Evolutionary conservation across 2,329 filamentous ascomycete genomes (phyloP).

Genomic region (Emergomyces pasteurianus): DNA sequence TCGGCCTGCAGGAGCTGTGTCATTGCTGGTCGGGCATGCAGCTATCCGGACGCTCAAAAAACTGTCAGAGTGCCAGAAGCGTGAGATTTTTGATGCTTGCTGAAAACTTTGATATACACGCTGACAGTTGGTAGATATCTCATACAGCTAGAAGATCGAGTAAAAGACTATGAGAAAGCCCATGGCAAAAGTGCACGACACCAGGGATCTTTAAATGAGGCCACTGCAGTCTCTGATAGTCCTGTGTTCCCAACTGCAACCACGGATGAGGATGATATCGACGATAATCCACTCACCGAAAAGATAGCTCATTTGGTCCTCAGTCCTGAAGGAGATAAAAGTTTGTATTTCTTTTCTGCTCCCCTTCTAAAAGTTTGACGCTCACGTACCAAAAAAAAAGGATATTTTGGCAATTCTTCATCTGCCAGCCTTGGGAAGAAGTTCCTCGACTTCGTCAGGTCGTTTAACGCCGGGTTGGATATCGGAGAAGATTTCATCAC

Average conservation of each 20-base stretch:
- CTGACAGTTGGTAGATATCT: conserved; percentile 11
- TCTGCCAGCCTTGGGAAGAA: conserved; percentile 15
- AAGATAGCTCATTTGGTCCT: conserved; percentile 4
- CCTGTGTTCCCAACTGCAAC: background rate
- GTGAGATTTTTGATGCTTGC: conserved; percentile 4
- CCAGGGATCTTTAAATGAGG: background rate
- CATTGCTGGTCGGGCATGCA: conserved; percentile 8
- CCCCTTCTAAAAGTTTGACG: background rate
- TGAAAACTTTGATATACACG: background rate
- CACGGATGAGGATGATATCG: background rate
- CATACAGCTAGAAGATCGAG: conserved; percentile 10
- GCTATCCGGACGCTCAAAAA: conserved; percentile 12
- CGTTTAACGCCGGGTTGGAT: conserved; percentile 3
- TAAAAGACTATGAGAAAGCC: conserved; percentile 11
- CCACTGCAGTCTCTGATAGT: background rate
- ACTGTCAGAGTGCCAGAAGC: conserved; percentile 12
- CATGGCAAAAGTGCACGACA: conserved; percentile 5
- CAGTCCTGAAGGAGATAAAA: conserved; percentile 3
- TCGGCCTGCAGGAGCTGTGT: conserved; percentile 12
- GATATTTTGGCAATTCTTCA: conserved; percentile 17
- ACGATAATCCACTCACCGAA: conserved; percentile 3
- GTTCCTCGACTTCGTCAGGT: conserved; percentile 15
- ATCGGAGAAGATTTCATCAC: conserved; percentile 5
- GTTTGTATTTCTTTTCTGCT: background rate
- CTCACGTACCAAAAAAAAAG: conserved; percentile 3